A percentile compares a stretch with the other conserved stretches of the same genome.
These are phyloP conservation scores for Heliamphora pulchella DNA, from an alignment of 179 eudicot genomes.

Conservation along the genomic window DNA sequence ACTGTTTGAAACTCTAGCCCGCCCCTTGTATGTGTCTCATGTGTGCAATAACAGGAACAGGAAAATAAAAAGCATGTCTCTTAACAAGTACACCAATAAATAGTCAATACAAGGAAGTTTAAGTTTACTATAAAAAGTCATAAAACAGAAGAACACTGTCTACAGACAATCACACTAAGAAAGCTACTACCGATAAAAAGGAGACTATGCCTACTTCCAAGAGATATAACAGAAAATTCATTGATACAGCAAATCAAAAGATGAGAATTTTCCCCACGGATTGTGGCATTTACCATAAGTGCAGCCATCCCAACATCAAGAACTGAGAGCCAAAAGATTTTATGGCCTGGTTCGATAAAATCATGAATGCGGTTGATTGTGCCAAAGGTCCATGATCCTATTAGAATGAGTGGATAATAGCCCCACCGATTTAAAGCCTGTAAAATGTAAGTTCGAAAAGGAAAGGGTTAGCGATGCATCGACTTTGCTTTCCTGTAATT, in stretches of 20 bases:
- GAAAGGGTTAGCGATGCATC: background rate
- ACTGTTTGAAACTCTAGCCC: background rate
- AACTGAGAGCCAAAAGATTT: constrained; percentile 89
- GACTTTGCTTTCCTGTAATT: background rate
- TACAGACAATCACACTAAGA: background rate
- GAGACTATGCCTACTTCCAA: background rate
- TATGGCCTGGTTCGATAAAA: constrained; percentile 82
- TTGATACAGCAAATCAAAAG: background rate
- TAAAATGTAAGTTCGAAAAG: constrained; percentile 6
- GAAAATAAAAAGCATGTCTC: constrained; percentile 7
- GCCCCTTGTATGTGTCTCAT: background rate
- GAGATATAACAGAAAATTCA: background rate
- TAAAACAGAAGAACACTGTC: background rate
- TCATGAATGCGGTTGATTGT: constrained; percentile 93
- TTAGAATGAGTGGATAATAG: constrained; percentile 91
- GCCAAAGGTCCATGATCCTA: constrained; percentile 96
- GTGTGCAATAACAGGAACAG: background rate
- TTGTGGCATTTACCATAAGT: constrained; percentile 58
- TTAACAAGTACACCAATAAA: background rate
- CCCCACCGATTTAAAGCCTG: constrained; percentile 97
- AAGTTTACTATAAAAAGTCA: background rate
- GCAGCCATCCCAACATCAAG: constrained; percentile 97
- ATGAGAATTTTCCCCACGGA: background rate
- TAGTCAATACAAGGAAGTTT: background rate
- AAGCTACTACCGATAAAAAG: constrained; percentile 4